These are phyloP conservation scores for Pythium brassicae DNA, from an alignment of 352 stramenopile genomes.

Conservation along the genomic window DNA sequence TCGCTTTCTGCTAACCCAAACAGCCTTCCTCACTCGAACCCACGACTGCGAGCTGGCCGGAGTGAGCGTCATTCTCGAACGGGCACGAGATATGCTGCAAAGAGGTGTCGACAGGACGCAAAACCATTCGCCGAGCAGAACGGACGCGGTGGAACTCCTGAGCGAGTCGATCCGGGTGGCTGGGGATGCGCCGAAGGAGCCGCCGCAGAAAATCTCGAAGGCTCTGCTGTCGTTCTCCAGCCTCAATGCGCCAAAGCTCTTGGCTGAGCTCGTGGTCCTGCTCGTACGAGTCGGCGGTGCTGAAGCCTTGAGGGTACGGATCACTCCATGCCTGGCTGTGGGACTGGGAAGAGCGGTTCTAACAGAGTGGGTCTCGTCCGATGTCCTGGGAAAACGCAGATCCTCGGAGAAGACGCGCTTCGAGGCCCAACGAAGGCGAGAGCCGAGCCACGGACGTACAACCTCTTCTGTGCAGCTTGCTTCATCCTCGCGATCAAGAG, in stretches of 20 bases:
- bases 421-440: conserved; percentile 10
- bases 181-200: not conserved
- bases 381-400: conserved; percentile 9
- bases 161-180: conserved; percentile 17
- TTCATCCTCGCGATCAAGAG: conserved; percentile 30
- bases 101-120: not conserved
- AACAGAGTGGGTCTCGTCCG: not conserved
- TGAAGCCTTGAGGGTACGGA: conserved; percentile 37
- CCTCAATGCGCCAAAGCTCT: conserved; percentile 17
- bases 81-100: conserved; percentile 11
- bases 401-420: conserved; percentile 21
- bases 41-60: conserved; percentile 30
- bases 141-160: conserved; percentile 20
- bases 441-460: conserved; percentile 20
- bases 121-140: not conserved
- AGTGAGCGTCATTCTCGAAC: conserved; percentile 26
- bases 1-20: conserved; percentile 38
- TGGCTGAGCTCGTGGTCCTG: conserved; percentile 30
- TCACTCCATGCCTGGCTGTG: not conserved
- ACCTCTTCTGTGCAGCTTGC: conserved; percentile 38
- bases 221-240: conserved; percentile 25
- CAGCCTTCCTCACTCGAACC: conserved; percentile 24
- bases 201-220: conserved; percentile 21
- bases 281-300: conserved; percentile 31
- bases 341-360: not conserved